phyloP scores from a whole-genome alignment of 2,329 filamentous ascomycete genomes.

The Colletotrichum melonis region DNA sequence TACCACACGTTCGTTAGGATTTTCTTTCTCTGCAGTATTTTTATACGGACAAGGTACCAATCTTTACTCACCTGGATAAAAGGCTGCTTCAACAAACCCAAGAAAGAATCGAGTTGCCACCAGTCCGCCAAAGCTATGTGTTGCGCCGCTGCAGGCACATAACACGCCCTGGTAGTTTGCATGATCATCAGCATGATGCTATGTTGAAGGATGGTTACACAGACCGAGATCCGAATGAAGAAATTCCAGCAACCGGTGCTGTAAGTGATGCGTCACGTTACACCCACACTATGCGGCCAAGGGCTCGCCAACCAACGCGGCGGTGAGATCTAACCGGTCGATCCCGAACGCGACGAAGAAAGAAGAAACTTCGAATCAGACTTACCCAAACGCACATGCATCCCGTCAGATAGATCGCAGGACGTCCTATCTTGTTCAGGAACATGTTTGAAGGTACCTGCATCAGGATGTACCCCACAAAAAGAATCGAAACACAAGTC shows the following conservation, averaged over 20 bases:
- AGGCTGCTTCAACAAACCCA: constrained; percentile 33
- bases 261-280: not conserved
- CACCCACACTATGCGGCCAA: constrained; percentile 8
- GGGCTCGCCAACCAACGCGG: not conserved
- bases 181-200: not conserved
- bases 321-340: not conserved
- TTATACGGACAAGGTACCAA: too few relatives aligned
- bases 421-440: constrained; percentile 41
- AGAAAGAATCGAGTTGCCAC: constrained; percentile 30
- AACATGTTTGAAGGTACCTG: constrained; percentile 43
- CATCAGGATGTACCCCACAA: constrained; percentile 42
- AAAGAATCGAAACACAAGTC: constrained; percentile 33
- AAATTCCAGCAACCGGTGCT: not conserved
- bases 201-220: not conserved
- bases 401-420: constrained; percentile 15
- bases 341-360: constrained; percentile 52
- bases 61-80: constrained; percentile 44
- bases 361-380: constrained; percentile 22
- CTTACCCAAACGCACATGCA: constrained; percentile 42
- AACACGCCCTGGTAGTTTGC: constrained; percentile 16
- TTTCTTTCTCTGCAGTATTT: not conserved
- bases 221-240: not conserved
- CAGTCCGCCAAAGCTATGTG: constrained; percentile 15
- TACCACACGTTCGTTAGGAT: not conserved
- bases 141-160: constrained; percentile 31